Percentiles rank a stretch among this genome's conserved stretches.
These are phyloP conservation scores for Stachybotrys elegans DNA, from an alignment of 2,329 filamentous ascomycete genomes.

Conservation along the genomic window DNA sequence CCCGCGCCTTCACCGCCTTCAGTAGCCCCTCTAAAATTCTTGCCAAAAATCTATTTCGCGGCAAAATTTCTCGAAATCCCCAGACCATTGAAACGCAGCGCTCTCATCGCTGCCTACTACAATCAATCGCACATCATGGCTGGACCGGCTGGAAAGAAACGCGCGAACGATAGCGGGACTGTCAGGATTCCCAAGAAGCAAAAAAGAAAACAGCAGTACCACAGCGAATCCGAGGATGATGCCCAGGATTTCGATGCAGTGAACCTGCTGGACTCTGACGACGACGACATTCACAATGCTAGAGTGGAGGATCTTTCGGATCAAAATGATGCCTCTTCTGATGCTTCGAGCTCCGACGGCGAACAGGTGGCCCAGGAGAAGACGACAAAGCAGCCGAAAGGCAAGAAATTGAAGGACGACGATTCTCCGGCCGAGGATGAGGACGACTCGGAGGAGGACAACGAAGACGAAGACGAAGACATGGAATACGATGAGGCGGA, in stretches of 20 bases:
- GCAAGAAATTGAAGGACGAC: constrained; percentile 17
- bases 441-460: constrained; percentile 25
- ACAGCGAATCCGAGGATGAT: constrained; percentile 47
- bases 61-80: constrained; percentile 23
- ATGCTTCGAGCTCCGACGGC: constrained; percentile 30
- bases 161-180: constrained; percentile 21
- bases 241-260: constrained; percentile 43
- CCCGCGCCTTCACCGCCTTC: constrained; percentile 22
- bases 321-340: background rate
- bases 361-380: constrained; percentile 23
- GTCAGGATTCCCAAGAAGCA: constrained; percentile 47
- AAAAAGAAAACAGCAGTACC: constrained; percentile 44
- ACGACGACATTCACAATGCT: constrained; percentile 52
- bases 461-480: constrained; percentile 34
- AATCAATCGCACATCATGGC: constrained; percentile 22
- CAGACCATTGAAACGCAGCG: no score
- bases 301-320: constrained; percentile 41
- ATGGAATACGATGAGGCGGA: constrained; percentile 30
- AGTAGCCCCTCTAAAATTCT: constrained; percentile 12
- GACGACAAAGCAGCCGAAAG: constrained; percentile 19
- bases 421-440: constrained; percentile 11
- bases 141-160: constrained; percentile 26
- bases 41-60: constrained; percentile 15
- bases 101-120: constrained; percentile 7
- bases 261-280: constrained; percentile 52